phyloP scores from a whole-genome alignment of 139 green algal species.

The Yamagishiella unicocca region DNA sequence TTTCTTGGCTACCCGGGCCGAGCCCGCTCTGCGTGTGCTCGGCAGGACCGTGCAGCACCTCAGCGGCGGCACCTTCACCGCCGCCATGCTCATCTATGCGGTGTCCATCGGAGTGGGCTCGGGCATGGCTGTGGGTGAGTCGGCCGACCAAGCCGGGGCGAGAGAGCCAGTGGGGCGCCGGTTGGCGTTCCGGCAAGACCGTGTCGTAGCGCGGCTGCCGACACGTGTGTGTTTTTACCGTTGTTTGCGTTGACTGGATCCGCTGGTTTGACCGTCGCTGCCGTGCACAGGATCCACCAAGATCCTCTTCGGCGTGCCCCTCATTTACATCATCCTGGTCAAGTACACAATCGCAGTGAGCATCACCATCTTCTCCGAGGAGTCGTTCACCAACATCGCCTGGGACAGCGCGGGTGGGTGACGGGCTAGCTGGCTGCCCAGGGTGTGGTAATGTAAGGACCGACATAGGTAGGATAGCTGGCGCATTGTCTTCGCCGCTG shows the following conservation, averaged over 20 bases:
- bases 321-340: slow-evolving; percentile 68
- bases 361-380: slow-evolving; percentile 51
- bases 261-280: no score
- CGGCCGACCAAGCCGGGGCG: no score
- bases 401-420: slow-evolving; percentile 61
- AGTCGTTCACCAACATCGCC: slow-evolving; percentile 62
- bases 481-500: no score
- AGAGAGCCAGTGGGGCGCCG: no score
- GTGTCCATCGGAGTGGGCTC: slow-evolving; percentile 63
- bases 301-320: slow-evolving; percentile 61
- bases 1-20: slow-evolving; percentile 59
- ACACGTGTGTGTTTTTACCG: no score
- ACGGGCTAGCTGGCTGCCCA: no score
- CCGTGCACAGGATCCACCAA: slow-evolving; percentile 58
- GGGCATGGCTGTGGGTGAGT: slow-evolving; percentile 52
- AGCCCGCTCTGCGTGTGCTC: slow-evolving; percentile 69
- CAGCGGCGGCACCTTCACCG: slow-evolving; percentile 54
- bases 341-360: slow-evolving; percentile 61
- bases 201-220: no score
- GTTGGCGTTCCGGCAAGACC: no score
- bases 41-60: slow-evolving; percentile 66
- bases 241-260: no score
- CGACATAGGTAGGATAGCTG: no score
- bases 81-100: slow-evolving; percentile 58
- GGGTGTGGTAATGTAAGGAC: no score